These are phyloP conservation scores for Lactifluus volemus DNA, from an alignment of 768 basidiomycete genomes.

Conservation along the genomic window DNA sequence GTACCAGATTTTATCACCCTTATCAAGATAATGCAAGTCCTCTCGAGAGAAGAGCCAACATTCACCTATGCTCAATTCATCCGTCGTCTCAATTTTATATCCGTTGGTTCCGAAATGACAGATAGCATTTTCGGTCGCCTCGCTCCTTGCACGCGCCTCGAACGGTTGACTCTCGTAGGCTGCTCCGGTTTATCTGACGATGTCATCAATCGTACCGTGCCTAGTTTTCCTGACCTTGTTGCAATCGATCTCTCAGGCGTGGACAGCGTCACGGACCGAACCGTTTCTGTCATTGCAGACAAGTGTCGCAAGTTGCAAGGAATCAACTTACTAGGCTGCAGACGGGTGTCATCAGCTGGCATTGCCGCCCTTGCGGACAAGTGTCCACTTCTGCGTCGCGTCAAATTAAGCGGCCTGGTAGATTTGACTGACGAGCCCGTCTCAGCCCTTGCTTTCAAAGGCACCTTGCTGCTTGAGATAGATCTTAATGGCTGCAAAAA, in stretches of 20 bases:
- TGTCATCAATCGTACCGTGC: constrained; percentile 55
- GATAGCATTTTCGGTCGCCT: constrained; percentile 70
- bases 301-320: constrained; percentile 77
- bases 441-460: constrained; percentile 63
- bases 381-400: constrained; percentile 74
- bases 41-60: constrained; percentile 55
- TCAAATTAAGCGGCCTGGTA: constrained; percentile 78
- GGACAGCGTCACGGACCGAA: constrained; percentile 54
- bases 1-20: constrained; percentile 64
- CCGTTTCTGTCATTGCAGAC: constrained; percentile 61
- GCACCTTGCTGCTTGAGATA: constrained; percentile 86
- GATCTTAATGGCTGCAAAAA: constrained; percentile 80
- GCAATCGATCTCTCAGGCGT: constrained; percentile 82
- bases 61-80: constrained; percentile 87
- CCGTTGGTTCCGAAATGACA: constrained; percentile 56
- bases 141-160: constrained; percentile 67
- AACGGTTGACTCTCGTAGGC: constrained; percentile 81
- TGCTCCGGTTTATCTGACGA: constrained; percentile 61
- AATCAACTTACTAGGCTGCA: constrained; percentile 83
- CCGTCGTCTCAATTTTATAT: constrained; percentile 83
- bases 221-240: constrained; percentile 65
- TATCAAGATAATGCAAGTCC: constrained; percentile 66
- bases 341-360: constrained; percentile 66
- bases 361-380: constrained; percentile 65
- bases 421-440: constrained; percentile 70